Percentiles rank a stretch among this genome's conserved stretches.
Evolutionary conservation across 345 rosid species (phyloP).

Genomic region (Eucalyptus microcorys): DNA sequence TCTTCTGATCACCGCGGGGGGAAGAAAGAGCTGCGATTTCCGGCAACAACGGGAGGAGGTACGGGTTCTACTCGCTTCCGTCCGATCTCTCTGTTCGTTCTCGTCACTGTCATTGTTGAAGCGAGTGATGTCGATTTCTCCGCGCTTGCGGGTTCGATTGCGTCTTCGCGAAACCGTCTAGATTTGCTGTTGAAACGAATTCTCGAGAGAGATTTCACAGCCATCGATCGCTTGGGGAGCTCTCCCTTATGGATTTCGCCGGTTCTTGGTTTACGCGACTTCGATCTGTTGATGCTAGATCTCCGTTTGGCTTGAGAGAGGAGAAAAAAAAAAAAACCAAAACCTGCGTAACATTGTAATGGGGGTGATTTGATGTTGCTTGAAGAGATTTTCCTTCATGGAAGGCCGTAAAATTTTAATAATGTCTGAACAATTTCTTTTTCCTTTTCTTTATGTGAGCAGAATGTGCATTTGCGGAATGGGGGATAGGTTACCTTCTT

Average conservation of each 20-base stretch:
- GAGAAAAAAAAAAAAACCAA: neutral
- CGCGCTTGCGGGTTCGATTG: neutral
- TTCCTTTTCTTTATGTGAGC: neutral
- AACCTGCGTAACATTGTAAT: neutral
- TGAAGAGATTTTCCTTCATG: neutral
- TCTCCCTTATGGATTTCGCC: neutral
- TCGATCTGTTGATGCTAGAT: neutral
- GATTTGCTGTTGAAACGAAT: neutral
- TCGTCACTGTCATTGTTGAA: neutral
- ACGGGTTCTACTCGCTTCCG: neutral
- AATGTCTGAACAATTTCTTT: neutral
- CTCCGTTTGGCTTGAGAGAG: neutral
- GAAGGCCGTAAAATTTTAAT: neutral
- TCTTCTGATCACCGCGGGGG: neutral
- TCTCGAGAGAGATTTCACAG: neutral
- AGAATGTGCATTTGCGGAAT: neutral
- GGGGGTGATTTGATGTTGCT: neutral
- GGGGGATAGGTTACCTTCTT: neutral
- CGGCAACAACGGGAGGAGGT: neutral
- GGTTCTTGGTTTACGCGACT: neutral
- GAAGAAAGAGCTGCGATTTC: neutral
- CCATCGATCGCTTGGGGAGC: neutral
- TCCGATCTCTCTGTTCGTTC: neutral
- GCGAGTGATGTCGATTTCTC: neutral
- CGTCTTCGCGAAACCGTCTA: neutral